Percentiles rank a stretch among this genome's conserved stretches.
Evolutionary conservation across 306 rosid species (phyloP).

Genomic region (Gillenia trifoliata): DNA sequence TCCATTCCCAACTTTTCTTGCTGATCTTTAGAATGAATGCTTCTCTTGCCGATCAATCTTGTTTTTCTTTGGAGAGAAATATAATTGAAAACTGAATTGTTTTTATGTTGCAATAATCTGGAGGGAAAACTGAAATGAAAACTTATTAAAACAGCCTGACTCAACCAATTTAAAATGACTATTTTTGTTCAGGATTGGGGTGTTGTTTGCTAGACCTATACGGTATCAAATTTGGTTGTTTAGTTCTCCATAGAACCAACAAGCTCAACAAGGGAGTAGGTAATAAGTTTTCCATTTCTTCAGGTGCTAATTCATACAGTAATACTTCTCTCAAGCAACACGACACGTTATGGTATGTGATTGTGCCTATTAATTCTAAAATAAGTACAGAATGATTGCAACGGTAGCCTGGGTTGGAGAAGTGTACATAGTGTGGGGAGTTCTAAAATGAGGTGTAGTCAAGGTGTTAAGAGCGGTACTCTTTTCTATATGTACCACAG

Average conservation of each 20-base stretch:
- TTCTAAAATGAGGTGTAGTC: neutral
- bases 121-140: neutral
- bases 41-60: neutral
- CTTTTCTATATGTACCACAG: neutral
- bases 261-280: neutral
- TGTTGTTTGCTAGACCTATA: neutral
- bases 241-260: neutral
- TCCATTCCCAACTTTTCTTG: slow-evolving; percentile 11
- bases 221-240: neutral
- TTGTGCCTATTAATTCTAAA: neutral
- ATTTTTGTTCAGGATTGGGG: neutral
- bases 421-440: neutral
- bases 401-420: neutral
- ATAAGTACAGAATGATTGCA: neutral
- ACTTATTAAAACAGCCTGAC: neutral
- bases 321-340: neutral
- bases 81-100: neutral
- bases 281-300: neutral
- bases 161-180: neutral
- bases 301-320: neutral
- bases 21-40: neutral
- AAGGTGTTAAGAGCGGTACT: neutral
- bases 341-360: neutral
- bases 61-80: neutral
- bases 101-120: neutral